phyloP scores from a whole-genome alignment of 2,329 filamentous ascomycete genomes.

The Monosporascus sp. region DNA sequence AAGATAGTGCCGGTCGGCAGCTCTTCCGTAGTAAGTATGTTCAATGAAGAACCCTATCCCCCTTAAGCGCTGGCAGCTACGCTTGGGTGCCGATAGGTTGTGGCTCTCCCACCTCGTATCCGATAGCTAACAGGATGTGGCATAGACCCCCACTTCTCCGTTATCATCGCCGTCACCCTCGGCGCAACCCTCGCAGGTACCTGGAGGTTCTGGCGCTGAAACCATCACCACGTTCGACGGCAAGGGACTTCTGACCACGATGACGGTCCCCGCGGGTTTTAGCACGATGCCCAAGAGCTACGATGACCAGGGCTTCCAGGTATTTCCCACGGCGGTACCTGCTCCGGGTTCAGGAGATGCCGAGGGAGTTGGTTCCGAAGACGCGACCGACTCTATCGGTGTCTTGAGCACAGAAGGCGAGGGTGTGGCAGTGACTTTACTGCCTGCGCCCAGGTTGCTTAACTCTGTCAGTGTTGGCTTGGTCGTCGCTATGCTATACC shows the following conservation, averaged over 20 bases:
- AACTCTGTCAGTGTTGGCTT: neutral
- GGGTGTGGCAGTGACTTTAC: neutral
- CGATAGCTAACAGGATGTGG: slow-evolving; percentile 17
- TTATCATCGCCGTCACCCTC: slow-evolving; percentile 44
- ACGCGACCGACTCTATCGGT: neutral
- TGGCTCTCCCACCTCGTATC: neutral
- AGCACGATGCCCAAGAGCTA: slow-evolving; percentile 34
- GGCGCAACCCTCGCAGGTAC: slow-evolving; percentile 34
- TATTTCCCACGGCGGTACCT: slow-evolving; percentile 22
- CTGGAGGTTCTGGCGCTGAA: slow-evolving; percentile 37
- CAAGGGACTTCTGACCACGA: slow-evolving; percentile 43
- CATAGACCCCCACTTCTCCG: slow-evolving; percentile 34
- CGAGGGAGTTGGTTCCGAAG: neutral
- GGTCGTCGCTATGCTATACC: neutral
- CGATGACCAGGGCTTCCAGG: slow-evolving; percentile 39
- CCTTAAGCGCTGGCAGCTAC: slow-evolving; percentile 14
- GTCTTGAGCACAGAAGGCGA: neutral
- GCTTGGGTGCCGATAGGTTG: slow-evolving; percentile 2
- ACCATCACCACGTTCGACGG: slow-evolving; percentile 41
- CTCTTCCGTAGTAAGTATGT: slow-evolving; percentile 52
- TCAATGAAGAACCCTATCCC: slow-evolving; percentile 3
- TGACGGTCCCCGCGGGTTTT: slow-evolving; percentile 31
- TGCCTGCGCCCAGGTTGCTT: neutral
- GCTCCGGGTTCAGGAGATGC: neutral
- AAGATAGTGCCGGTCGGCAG: slow-evolving; percentile 69